Conservation (phyloP, 1,139 yeast species). For the Geotrichum phurueaensis region DNA sequence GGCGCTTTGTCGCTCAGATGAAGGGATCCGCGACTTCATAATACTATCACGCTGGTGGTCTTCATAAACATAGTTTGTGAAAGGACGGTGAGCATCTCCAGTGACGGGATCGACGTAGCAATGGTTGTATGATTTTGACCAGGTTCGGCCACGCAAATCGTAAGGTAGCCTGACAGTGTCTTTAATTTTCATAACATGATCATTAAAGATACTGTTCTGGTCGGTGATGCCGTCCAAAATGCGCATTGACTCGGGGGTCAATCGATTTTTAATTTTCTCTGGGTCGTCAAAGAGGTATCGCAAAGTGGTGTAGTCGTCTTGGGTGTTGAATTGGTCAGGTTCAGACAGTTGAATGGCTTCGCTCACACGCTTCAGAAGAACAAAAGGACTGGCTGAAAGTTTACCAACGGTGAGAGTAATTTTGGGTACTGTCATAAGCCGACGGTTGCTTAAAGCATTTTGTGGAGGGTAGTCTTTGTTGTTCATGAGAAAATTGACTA, state of each 20-base stretch:
- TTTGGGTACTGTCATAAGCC: constrained; percentile 54
- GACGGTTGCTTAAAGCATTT: constrained; percentile 32
- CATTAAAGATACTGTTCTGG: constrained; percentile 29
- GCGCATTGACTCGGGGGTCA: constrained; percentile 70
- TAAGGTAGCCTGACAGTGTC: constrained; percentile 26
- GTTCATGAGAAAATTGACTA: not conserved
- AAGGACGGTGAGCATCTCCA: constrained; percentile 28
- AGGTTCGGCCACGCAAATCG: constrained; percentile 42
- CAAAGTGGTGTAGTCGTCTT: constrained; percentile 71
- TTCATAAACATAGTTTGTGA: constrained; percentile 31
- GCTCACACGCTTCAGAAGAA: constrained; percentile 53
- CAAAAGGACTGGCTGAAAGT: constrained; percentile 54
- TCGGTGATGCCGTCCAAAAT: constrained; percentile 47
- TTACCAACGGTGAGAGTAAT: constrained; percentile 60
- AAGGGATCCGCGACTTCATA: constrained; percentile 22
- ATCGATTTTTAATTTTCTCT: constrained; percentile 51
- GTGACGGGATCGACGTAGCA: constrained; percentile 29
- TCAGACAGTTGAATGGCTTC: constrained; percentile 64
- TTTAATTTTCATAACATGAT: constrained; percentile 26
- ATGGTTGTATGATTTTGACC: constrained; percentile 36
- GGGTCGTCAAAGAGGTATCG: constrained; percentile 66
- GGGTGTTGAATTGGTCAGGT: constrained; percentile 60
- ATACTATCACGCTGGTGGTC: constrained; percentile 24
- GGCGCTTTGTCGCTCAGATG: constrained; percentile 23
- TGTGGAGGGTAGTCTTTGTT: constrained; percentile 34